Base-by-base conservation (phyloP, 768 basidiomycete genomes). In the Lactifluus echinatus region DNA sequence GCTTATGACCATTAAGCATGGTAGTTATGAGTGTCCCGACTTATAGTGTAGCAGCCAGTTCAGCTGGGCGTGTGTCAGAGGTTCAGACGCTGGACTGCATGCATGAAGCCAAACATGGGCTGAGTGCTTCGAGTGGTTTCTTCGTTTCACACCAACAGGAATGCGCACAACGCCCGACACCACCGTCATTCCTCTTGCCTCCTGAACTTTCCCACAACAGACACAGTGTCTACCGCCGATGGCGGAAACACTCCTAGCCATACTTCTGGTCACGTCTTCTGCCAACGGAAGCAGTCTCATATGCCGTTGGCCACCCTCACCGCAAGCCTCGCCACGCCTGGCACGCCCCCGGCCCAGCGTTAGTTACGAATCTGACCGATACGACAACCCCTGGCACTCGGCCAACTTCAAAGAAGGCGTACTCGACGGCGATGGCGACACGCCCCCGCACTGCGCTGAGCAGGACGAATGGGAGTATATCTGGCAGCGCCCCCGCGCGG, bases 261-360 rank as follows among this genome's bases (percentile, higher is more conserved):
- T 95, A 59, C 71, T 94, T 4, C 80, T 96, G 34, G 88, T 92
- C 42, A 89, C 89, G 4, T 84, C 85, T 12, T 93, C 91, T 8
- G 84, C 89, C 7, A 88, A 84, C 65, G 89, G 87, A 26, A 81
- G 84, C 10, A 85, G 75, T 62, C 72, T 93, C 5, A 85, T 91
- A 51, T 93, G 84, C 67, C 78, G 88, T 60, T 95, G 91, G 87
- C 93, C 93, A 0, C 85, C 89, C 14, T 75, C 74, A 14, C 89
- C 91, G 14, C 64, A 72, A 12, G 72, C 81, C 1, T 77, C 82
- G 5, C 76, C 83, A 4, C 78, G 93, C 55, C 79, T 95, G 28
- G 79, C 81, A 50, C 83, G 93, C 49, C 81, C 91, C 3, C 74
- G 76, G 28, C 86, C 85, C 14, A 71, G 73, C 11, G 66, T 73